Evolutionary conservation across 2,329 filamentous ascomycete genomes (phyloP), one percentile per base, ranked within the genome.

Genomic region (Podosphaera xanthii): DNA sequence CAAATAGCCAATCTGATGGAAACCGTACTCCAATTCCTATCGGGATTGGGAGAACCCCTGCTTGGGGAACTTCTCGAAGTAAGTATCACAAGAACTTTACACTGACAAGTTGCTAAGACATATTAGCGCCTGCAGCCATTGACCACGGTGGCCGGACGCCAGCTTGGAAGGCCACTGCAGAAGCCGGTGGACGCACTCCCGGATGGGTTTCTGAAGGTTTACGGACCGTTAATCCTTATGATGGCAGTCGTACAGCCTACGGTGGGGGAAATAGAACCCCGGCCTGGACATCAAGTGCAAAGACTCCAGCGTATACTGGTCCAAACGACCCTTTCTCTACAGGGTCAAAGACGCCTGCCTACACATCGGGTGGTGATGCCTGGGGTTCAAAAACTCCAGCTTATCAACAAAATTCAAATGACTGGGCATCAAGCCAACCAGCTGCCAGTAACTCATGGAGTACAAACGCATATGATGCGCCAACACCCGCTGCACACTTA

Each of bases 291-390:
- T 84, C 87, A 1, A 86, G 85, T 58, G 81, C 83, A 59, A 84
- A 85, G 69, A 91, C 86, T 0, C 74, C 86, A 59, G 80, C 80
- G 1, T 75, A 75, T 62, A 67, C 67, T 30, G 67, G 69, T 30
- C 67, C 14, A 74, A 67, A 30, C 74, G 79, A 84, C 66, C 75
- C 76, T 30, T 86, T 84, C 66, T 79, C 77, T 59, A 76, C 78
- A 59, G 83, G 84, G 6, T 85, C 84, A 36, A 87, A 90, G 70
- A 94, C 88, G 0, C 89, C 89, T 2, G 83, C 80, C 1, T 89
- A 86, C 58, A 78, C 76, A 66, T 78, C 75, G 58, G 74, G 74
- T 57, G 75, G 74, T 57, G 79, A 83, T 61, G 72, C 76, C 4
- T 83, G 80, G 80, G 59, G 67, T 22, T 83, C 80, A n/a, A 84